Percentiles rank a stretch among this genome's conserved stretches.
Evolutionary conservation across 148 eudicot species (phyloP).

Genomic region (Rhododendron vialii): DNA sequence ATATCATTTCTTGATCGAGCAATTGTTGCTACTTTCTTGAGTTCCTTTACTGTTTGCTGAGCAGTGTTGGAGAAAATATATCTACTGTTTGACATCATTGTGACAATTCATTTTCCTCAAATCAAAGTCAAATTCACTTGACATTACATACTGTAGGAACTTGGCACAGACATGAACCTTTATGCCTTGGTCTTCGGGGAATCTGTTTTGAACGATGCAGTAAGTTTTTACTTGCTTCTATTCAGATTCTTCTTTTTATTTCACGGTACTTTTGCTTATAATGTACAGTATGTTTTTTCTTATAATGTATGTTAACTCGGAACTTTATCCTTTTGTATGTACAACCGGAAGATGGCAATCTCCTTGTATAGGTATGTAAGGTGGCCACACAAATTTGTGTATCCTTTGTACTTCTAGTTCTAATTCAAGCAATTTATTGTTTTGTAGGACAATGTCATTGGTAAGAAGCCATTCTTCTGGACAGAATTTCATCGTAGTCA

Average conservation of each 20-base stretch:
- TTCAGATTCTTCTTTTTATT: neutral
- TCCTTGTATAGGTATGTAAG: slow-evolving; percentile 85
- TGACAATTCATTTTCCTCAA: neutral
- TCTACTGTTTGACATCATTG: neutral
- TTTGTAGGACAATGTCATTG: slow-evolving; percentile 83
- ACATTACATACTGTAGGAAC: slow-evolving; percentile 56
- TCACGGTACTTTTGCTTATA: slow-evolving; percentile 7
- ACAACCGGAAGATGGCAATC: slow-evolving; percentile 85
- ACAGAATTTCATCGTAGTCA: slow-evolving; percentile 58
- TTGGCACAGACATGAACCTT: slow-evolving; percentile 89
- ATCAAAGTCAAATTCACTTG: slow-evolving; percentile 8
- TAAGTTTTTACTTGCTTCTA: slow-evolving; percentile 38
- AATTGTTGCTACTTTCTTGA: neutral
- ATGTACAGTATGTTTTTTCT: slow-evolving; percentile 12
- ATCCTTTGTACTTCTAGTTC: slow-evolving; percentile 1
- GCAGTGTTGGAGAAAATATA: neutral
- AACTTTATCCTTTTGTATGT: slow-evolving; percentile 9
- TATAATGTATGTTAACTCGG: slow-evolving; percentile 14
- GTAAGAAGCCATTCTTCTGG: slow-evolving; percentile 67
- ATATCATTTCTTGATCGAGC: neutral
- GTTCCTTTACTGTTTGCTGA: neutral
- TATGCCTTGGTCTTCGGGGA: slow-evolving; percentile 99
- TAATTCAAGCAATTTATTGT: slow-evolving; percentile 4
- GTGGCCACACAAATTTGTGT: slow-evolving; percentile 3
- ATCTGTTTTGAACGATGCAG: slow-evolving; percentile 98